These are phyloP conservation scores for Trebouxia gelatinosa DNA, from an alignment of 163 green algal species.

Conservation along the genomic window DNA sequence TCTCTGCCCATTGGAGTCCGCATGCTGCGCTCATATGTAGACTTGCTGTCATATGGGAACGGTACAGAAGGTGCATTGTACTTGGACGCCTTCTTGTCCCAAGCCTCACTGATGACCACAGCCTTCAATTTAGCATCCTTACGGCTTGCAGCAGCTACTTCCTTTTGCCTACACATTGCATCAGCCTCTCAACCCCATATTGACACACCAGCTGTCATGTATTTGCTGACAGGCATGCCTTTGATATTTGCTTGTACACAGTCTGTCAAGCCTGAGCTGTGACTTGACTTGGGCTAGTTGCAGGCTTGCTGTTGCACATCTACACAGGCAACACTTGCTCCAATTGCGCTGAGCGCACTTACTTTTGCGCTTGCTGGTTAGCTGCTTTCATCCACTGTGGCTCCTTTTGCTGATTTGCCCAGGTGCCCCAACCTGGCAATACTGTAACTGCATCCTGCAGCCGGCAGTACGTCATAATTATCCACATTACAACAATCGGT, in stretches of 20 bases:
- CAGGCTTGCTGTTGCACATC: too few relatives aligned
- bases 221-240: not conserved
- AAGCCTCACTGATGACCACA: conserved; percentile 85
- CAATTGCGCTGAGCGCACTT: not conserved
- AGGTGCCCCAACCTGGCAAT: conserved; percentile 91
- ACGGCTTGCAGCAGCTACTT: conserved; percentile 56
- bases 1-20: conserved; percentile 85
- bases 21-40: conserved; percentile 85
- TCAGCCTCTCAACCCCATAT: not conserved
- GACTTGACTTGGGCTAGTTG: not conserved
- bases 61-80: conserved; percentile 70
- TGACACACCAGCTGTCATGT: not conserved
- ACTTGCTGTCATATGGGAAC: conserved; percentile 76
- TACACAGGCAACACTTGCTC: too few relatives aligned
- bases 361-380: conserved; percentile 65
- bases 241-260: not conserved
- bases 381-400: conserved; percentile 79
- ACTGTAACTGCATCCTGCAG: conserved; percentile 53
- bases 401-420: conserved; percentile 70
- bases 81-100: conserved; percentile 72
- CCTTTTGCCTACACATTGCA: conserved; percentile 38
- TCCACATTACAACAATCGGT: too few relatives aligned
- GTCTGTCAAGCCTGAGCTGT: not conserved
- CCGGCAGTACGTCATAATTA: not conserved
- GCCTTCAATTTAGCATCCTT: conserved; percentile 78